These are phyloP conservation scores for Rhododendron henanense DNA, from an alignment of 148 eudicot genomes.

Conservation along the genomic window DNA sequence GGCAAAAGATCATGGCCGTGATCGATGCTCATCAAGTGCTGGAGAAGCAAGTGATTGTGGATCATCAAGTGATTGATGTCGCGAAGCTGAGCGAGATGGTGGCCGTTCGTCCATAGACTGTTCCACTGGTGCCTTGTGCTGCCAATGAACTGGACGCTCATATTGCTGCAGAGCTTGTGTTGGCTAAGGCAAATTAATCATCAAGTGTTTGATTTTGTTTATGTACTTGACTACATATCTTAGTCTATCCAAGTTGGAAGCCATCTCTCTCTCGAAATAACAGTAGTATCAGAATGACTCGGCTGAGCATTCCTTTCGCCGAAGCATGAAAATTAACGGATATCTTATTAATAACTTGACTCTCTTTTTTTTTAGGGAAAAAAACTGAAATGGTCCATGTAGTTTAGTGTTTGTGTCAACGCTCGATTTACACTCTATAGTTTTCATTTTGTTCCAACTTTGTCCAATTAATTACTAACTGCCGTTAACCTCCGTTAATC, in stretches of 20 bases:
- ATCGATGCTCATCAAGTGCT: not conserved
- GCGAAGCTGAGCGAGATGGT: slow-evolving; percentile 33
- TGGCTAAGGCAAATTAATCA: not conserved
- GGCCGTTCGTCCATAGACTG: slow-evolving; percentile 11
- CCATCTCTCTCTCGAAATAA: not conserved
- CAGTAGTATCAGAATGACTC: not conserved
- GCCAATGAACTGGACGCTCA: not conserved
- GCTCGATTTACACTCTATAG: no score
- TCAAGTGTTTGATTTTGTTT: not conserved
- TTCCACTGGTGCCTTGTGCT: not conserved
- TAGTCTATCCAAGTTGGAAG: no score
- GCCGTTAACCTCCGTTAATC: no score
- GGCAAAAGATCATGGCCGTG: slow-evolving; percentile 28
- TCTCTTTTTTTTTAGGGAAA: no score
- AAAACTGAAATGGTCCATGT: no score
- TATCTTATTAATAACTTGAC: not conserved
- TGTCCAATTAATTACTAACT: no score
- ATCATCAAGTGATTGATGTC: slow-evolving; percentile 41
- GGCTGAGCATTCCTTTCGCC: not conserved
- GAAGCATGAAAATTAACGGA: not conserved
- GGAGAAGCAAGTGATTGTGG: slow-evolving; percentile 8
- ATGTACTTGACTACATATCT: not conserved
- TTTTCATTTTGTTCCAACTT: no score
- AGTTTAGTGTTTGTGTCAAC: no score
- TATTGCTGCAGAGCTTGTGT: slow-evolving; percentile 20